phyloP scores from a whole-genome alignment of 129 eudicot genomes.

The Mikania micrantha region DNA sequence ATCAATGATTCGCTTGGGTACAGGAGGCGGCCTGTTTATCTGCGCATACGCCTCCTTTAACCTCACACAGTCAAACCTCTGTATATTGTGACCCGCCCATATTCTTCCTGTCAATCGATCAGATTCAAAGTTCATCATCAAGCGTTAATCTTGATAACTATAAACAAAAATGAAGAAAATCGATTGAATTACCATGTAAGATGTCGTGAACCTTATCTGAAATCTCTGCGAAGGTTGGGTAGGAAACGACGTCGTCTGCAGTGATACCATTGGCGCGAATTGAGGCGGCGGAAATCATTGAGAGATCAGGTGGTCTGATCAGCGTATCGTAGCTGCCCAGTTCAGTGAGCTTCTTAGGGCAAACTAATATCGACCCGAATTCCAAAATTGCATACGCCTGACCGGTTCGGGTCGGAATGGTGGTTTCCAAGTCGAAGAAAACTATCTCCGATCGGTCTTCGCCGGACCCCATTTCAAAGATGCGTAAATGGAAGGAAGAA shows the following conservation, averaged over 20 bases:
- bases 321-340: slow-evolving; percentile 66
- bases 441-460: slow-evolving; percentile 57
- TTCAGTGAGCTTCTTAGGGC: slow-evolving; percentile 77
- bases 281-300: slow-evolving; percentile 43
- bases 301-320: slow-evolving; percentile 54
- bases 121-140: neutral
- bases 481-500: neutral
- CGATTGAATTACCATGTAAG: slow-evolving; percentile 44
- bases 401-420: slow-evolving; percentile 49
- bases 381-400: slow-evolving; percentile 58
- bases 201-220: slow-evolving; percentile 70
- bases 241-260: slow-evolving; percentile 40
- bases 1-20: slow-evolving; percentile 76
- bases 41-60: slow-evolving; percentile 74
- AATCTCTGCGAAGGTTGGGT: slow-evolving; percentile 58
- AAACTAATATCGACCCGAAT: slow-evolving; percentile 84
- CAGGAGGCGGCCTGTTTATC: slow-evolving; percentile 67
- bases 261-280: slow-evolving; percentile 60
- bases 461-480: slow-evolving; percentile 21
- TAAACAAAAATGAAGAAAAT: neutral
- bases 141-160: neutral
- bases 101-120: slow-evolving; percentile 54
- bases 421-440: slow-evolving; percentile 92
- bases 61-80: slow-evolving; percentile 81
- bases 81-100: slow-evolving; percentile 96